These are phyloP conservation scores for Paracamarosporium sp. DNA, from an alignment of 2,329 filamentous ascomycete genomes.

Conservation along the genomic window DNA sequence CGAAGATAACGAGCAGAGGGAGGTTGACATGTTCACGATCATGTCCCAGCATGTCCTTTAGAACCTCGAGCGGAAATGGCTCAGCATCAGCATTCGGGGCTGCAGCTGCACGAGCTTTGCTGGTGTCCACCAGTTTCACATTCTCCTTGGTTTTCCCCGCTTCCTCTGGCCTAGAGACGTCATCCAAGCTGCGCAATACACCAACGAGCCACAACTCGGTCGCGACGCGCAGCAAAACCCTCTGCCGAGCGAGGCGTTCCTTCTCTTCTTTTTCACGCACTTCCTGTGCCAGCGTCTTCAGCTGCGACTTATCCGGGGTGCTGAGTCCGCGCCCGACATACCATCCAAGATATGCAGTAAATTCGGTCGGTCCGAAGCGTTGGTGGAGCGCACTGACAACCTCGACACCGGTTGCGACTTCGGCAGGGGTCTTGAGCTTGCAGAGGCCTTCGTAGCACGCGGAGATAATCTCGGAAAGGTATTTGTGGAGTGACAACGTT, in stretches of 20 bases:
- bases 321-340: conserved; percentile 88
- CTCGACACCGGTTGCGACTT: conserved; percentile 90
- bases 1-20: conserved; percentile 90
- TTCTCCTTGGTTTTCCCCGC: conserved; percentile 66
- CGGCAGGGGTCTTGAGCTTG: conserved; percentile 88
- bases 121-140: conserved; percentile 60
- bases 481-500: conserved; percentile 90
- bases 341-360: conserved; percentile 92
- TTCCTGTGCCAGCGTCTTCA: conserved; percentile 81
- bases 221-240: conserved; percentile 84
- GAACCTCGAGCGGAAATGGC: conserved; percentile 94
- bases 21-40: conserved; percentile 92
- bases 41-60: conserved; percentile 93
- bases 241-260: conserved; percentile 85
- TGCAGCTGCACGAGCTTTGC: conserved; percentile 69
- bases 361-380: conserved; percentile 87
- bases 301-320: conserved; percentile 82
- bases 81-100: conserved; percentile 73
- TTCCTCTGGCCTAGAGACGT: conserved; percentile 70
- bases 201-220: conserved; percentile 97
- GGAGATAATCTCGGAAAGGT: conserved; percentile 94
- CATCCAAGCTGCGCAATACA: conserved; percentile 80
- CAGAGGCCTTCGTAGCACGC: conserved; percentile 94
- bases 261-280: conserved; percentile 95
- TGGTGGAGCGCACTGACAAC: conserved; percentile 95